Base-by-base conservation (phyloP, 495 filamentous ascomycete genomes). In the Aspergillus sclerotiicarbonarius region DNA sequence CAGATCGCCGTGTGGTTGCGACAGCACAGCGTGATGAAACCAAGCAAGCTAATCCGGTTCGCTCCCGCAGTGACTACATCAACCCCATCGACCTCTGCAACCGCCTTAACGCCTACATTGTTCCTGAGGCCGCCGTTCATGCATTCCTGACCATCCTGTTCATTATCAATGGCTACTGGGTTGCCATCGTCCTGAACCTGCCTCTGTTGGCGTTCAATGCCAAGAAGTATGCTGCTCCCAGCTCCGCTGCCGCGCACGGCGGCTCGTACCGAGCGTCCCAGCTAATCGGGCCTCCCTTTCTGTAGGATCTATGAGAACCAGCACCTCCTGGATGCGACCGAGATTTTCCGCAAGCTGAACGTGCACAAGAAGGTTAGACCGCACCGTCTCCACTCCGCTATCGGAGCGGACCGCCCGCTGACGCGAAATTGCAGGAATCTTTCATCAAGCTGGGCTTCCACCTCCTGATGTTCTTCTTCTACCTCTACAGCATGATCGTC, bases 31-130 rank as follows among this genome's bases (percentile, higher is more conserved):
- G 47, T 46, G 30, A 41, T 48, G 21, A n/a, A 57, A 45, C 15
- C 37, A 25, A 47, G 67, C 37, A 25, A 47, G 67, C 67, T 64
- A 69, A 64, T 59, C 19, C 59, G 32, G 47, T 30, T 58, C 47
- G 52, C 48, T 53, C 18, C 51, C 33, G 45, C 66, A 96, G 93
- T 79, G 95, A 99, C 79, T 99, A 99, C 79, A 98, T 99, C 80
- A 99, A 99, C 80, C 95, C 95, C 15, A 98, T 98, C 82, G 95
- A 99, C 70, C 92, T 99, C 62, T 99, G 95, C 88, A 99, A 99
- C 87, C 90, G 95, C 64, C 90, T 99, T 62, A 99, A 99, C 81
- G 92, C 92, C 73, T 98, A 99, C 81, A 99, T 99, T 73, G 86
- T 98, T 71, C 95, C 95, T 71, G 95, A 99, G 84, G 95, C 94